Conservation (phyloP, 2,329 filamentous ascomycete species). For the Ceratocystis colombiana region DNA sequence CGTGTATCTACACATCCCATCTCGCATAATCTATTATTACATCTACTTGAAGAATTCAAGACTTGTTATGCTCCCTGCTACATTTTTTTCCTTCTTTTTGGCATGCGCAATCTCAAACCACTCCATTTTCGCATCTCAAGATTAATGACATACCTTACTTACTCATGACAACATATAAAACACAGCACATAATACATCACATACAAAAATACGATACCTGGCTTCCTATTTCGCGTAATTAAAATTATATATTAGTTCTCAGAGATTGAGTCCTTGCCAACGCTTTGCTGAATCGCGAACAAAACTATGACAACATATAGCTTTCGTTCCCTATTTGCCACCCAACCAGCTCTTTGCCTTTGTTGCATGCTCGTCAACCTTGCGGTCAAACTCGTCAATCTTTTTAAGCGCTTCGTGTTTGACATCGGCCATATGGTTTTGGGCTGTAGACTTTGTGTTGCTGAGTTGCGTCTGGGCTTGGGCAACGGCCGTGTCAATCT, state of each 20-base stretch:
- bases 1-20: background rate
- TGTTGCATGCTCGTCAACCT: conserved; percentile 63
- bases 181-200: background rate
- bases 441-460: conserved; percentile 51
- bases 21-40: background rate
- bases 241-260: background rate
- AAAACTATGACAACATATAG: background rate
- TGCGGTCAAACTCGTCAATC: conserved; percentile 73
- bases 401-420: conserved; percentile 58
- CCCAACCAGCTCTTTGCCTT: conserved; percentile 93
- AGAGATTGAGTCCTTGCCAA: background rate
- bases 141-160: background rate
- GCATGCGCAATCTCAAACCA: background rate
- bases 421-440: conserved; percentile 51
- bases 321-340: conserved; percentile 37
- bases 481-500: conserved; percentile 32
- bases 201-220: background rate
- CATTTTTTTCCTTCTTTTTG: conserved; percentile 1
- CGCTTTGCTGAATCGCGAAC: background rate
- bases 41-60: background rate
- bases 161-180: conserved; percentile 10
- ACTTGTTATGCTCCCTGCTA: background rate
- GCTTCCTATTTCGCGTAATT: background rate
- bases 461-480: conserved; percentile 54
- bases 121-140: background rate